Percentiles rank a stretch among this genome's conserved stretches.
Conservation (phyloP, 2,329 filamentous ascomycete genomes). For the Fusarium compactum region DNA sequence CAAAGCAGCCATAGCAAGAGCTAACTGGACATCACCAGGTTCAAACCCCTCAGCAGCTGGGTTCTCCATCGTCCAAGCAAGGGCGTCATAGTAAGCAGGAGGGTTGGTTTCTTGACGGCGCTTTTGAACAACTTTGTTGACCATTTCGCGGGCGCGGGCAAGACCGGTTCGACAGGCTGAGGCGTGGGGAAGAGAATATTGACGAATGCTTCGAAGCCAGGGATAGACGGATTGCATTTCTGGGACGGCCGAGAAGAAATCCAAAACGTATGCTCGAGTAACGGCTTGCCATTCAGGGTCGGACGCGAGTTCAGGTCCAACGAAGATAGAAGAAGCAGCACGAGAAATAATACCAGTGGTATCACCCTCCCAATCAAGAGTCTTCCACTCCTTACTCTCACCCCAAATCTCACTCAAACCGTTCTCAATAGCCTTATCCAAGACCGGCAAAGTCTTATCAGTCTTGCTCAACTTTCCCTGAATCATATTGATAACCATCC, state of each 20-base stretch:
- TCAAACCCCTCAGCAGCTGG: neutral
- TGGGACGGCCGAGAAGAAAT: neutral
- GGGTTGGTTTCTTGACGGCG: accelerated
- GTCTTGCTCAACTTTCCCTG: constrained; percentile 5
- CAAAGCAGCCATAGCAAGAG: neutral
- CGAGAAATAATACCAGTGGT: neutral
- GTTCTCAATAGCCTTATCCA: neutral
- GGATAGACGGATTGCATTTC: neutral
- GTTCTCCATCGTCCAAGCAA: neutral
- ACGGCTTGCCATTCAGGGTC: neutral
- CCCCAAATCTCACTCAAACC: neutral
- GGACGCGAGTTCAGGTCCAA: neutral
- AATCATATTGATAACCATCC: constrained; percentile 1
- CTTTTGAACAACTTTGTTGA: neutral
- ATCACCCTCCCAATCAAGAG: neutral
- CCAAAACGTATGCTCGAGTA: neutral
- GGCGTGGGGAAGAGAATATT: neutral
- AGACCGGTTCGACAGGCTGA: neutral
- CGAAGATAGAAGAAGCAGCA: neutral
- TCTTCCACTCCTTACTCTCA: neutral
- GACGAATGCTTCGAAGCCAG: neutral
- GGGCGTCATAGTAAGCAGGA: neutral
- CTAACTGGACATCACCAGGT: neutral
- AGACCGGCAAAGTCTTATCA: neutral
- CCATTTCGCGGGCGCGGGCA: neutral